Conservation (phyloP, 2,329 filamentous ascomycete genomes). For the Fusarium illudens region DNA sequence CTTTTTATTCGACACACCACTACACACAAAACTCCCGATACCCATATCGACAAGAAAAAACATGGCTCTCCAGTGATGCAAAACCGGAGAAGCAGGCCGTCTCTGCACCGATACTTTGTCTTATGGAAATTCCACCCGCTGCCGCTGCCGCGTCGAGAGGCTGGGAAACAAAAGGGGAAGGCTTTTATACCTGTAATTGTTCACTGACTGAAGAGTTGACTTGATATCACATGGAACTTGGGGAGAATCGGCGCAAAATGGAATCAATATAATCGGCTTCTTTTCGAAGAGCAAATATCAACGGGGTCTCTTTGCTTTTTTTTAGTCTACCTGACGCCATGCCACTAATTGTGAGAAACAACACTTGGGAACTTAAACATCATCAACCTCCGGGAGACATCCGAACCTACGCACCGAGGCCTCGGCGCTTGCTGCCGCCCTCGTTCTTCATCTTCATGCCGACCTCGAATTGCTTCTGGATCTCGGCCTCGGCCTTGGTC, state of each 20-base stretch:
- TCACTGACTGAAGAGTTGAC: constrained; percentile 23
- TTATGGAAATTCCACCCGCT: background rate
- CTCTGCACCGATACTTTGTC: constrained; percentile 3
- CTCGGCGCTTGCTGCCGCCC: constrained; percentile 57
- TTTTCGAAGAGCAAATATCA: constrained; percentile 23
- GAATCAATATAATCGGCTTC: constrained; percentile 35
- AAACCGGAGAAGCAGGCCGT: constrained; percentile 2
- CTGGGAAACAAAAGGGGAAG: background rate
- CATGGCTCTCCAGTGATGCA: constrained; percentile 3
- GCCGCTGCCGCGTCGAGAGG: background rate
- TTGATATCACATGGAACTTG: constrained; percentile 39
- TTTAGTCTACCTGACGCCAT: constrained; percentile 44
- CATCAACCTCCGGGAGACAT: background rate
- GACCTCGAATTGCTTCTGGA: constrained; percentile 65
- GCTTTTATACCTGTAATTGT: constrained; percentile 27
- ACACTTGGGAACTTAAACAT: background rate
- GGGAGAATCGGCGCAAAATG: constrained; percentile 43
- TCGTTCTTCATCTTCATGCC: constrained; percentile 67
- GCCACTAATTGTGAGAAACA: constrained; percentile 26
- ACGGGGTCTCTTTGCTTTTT: constrained; percentile 30
- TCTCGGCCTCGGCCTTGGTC: constrained; percentile 58
- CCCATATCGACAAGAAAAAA: constrained; percentile 6
- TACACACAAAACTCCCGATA: constrained; percentile 2
- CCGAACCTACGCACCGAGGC: constrained; percentile 58
- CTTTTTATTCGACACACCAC: constrained; percentile 1